Conservation (phyloP, 2,329 filamentous ascomycete species). For the Monosporascus sp. region DNA sequence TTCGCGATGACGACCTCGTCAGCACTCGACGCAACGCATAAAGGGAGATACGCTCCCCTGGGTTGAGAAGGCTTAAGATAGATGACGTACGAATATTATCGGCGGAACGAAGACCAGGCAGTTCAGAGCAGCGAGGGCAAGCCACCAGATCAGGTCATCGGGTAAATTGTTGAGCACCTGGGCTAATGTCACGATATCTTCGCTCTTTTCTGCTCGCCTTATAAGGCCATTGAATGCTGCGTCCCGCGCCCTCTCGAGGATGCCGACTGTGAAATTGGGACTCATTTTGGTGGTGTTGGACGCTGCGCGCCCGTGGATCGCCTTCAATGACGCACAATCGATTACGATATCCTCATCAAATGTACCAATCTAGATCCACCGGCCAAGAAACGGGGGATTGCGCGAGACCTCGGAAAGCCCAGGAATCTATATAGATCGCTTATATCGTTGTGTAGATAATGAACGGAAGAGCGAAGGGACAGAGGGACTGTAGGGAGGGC, state of each 20-base stretch:
- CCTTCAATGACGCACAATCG: no score
- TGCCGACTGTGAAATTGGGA: neutral
- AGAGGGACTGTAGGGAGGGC: no score
- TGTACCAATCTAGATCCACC: no score
- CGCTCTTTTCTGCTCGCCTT: neutral
- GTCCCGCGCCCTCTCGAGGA: neutral
- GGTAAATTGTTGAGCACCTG: neutral
- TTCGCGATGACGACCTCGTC: neutral
- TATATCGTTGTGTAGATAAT: no score
- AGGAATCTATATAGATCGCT: no score
- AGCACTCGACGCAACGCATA: neutral
- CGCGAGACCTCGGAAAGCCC: no score
- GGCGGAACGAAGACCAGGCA: conserved; percentile 1
- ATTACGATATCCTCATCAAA: no score
- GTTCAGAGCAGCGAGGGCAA: neutral
- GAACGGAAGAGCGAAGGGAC: no score
- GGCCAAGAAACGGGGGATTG: no score
- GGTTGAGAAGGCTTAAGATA: no score
- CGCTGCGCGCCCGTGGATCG: no score
- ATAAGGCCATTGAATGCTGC: neutral
- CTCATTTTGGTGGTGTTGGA: neutral
- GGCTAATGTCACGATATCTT: neutral
- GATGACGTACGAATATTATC: neutral
- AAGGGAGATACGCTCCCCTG: no score
- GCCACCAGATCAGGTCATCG: neutral